Conservation (phyloP, 2,329 filamentous ascomycete species). For the Penicillium freii region DNA sequence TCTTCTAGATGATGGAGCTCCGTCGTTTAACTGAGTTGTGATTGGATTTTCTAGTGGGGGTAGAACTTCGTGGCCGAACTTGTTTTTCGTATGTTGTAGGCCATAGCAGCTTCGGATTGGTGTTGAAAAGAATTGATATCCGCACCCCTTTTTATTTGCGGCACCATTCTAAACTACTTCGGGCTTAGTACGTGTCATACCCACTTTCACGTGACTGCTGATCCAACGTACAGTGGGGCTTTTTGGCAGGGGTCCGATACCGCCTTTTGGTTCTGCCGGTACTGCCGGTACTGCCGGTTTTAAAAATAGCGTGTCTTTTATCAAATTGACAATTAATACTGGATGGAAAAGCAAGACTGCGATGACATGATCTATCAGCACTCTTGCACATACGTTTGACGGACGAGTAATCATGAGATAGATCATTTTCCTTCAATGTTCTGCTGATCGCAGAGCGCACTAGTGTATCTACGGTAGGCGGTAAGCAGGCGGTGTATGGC, state of each 20-base stretch:
- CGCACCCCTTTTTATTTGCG: conserved; percentile 1
- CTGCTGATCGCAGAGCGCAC: background rate
- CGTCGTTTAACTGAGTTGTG: background rate
- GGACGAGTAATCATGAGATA: background rate
- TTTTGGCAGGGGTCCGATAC: background rate
- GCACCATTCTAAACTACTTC: background rate
- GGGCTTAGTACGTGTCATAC: background rate
- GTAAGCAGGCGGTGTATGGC: background rate
- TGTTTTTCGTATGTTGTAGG: background rate
- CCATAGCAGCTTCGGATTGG: background rate
- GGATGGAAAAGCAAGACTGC: too few species aligned
- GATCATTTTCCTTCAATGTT: background rate
- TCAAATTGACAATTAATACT: background rate
- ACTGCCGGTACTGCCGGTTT: background rate
- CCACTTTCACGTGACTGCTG: background rate
- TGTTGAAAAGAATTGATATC: background rate
- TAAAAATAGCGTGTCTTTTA: background rate
- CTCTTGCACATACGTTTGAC: rapidly evolving
- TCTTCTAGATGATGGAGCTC: background rate
- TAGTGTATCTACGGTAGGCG: background rate
- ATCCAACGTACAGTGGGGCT: background rate
- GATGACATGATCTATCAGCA: too few species aligned
- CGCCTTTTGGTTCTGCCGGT: background rate
- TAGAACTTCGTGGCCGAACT: background rate
- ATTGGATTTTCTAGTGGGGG: background rate